phyloP scores from a whole-genome alignment of 116 monocot genomes.

The Papilionanthe hybrid region DNA sequence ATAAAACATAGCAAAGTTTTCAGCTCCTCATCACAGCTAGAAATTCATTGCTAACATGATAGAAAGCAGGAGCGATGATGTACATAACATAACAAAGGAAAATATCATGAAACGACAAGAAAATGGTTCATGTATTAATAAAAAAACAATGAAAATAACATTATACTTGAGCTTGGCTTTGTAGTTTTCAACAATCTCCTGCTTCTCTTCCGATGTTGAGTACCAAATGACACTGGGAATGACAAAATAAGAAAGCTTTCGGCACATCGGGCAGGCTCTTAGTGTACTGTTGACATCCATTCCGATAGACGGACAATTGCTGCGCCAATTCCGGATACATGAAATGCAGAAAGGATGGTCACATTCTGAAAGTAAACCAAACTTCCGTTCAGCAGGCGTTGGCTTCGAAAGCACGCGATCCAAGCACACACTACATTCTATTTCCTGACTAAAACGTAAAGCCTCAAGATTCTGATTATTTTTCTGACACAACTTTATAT shows the following conservation, averaged over 20 bases:
- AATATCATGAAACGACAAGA: background rate
- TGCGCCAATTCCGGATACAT: conserved; percentile 93
- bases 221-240: conserved; percentile 98
- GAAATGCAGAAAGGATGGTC: conserved; percentile 95
- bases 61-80: background rate
- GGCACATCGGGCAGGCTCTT: conserved; percentile 86
- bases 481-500: conserved; percentile 52
- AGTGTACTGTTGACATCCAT: conserved; percentile 84
- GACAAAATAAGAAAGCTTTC: conserved; percentile 90
- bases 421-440: conserved; percentile 94
- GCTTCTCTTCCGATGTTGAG: conserved; percentile 75
- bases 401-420: conserved; percentile 84
- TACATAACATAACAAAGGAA: background rate
- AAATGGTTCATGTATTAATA: background rate
- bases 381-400: conserved; percentile 74
- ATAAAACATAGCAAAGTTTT: no score
- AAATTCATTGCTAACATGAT: background rate
- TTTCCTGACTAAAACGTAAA: conserved; percentile 74
- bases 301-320: conserved; percentile 71
- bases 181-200: conserved; percentile 77
- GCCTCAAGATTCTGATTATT: conserved; percentile 72
- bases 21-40: background rate
- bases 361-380: conserved; percentile 92
- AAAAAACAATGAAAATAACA: background rate
- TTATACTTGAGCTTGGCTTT: conserved; percentile 80